Evolutionary conservation across 768 basidiomycete genomes (phyloP).

Genomic region (Mycena rosella): DNA sequence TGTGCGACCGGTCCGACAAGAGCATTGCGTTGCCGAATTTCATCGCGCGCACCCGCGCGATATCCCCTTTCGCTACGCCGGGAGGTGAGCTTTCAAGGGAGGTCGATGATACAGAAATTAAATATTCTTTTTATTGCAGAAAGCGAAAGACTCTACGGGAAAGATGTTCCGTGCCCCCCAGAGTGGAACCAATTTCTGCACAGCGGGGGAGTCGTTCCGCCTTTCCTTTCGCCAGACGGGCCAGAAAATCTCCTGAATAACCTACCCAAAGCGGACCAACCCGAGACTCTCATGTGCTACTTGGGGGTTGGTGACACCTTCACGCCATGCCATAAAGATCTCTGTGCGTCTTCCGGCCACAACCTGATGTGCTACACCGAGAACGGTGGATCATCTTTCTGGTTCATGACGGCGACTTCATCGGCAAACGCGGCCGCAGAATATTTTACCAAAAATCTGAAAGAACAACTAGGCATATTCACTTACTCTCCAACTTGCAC

Average conservation of each 20-base stretch:
- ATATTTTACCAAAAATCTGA: constrained; percentile 68
- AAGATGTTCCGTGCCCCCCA: constrained; percentile 78
- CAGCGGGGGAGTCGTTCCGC: constrained; percentile 61
- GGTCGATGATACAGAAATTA: constrained; percentile 11
- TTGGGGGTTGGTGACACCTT: constrained; percentile 86
- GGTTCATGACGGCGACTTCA: constrained; percentile 86
- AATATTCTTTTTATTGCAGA: constrained; percentile 57
- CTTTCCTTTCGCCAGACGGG: constrained; percentile 63
- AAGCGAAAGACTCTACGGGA: constrained; percentile 76
- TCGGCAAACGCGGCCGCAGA: constrained; percentile 65
- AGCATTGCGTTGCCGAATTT: constrained; percentile 66
- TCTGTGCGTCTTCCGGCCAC: constrained; percentile 87
- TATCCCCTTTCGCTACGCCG: constrained; percentile 48
- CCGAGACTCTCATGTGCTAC: constrained; percentile 90
- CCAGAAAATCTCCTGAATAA: constrained; percentile 69
- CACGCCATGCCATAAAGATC: constrained; percentile 86
- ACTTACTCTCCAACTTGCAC: not conserved
- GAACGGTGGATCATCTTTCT: constrained; percentile 77
- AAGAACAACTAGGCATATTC: constrained; percentile 56
- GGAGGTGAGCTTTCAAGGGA: constrained; percentile 51
- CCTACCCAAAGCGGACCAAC: constrained; percentile 62
- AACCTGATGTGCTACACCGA: constrained; percentile 91
- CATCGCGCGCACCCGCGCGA: constrained; percentile 57
- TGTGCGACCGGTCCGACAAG: constrained; percentile 68
- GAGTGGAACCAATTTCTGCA: constrained; percentile 76